Evolutionary conservation across 306 rosid genomes (phyloP), one percentile per base, ranked within the genome.

Genomic region (Casuarina cunninghamiana): DNA sequence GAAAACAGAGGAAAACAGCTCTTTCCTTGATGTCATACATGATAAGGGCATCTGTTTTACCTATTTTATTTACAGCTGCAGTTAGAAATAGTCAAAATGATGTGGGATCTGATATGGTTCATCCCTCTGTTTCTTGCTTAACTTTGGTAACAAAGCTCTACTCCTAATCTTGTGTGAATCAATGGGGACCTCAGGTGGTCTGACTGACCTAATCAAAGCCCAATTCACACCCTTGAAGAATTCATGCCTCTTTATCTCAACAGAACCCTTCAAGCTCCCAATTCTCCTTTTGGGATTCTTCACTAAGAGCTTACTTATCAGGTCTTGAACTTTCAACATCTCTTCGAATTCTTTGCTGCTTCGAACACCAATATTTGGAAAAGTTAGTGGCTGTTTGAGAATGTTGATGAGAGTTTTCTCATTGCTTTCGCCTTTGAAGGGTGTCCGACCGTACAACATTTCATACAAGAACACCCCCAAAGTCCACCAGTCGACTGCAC

Each of bases 401-500:
- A 95, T 95, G 83, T 91, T 95, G 16, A 93, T 61, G 0, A 95
- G 87, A 6, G 97, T 95, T 76, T 89, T 91, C 89, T 91, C 97
- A 39, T 95, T 95, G 80, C 91, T 95, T 49, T 95, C 99, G 6
- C 99, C 99, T 73, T 95, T 95, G 81, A 95, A 95, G 0, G 98
- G 98, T 9, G 98, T 95, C 53, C 80, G 81, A 3, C 97, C 98
- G n/a, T 86, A 92, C 55, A 92, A 21, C 98, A 95, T 89, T 75
- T 95, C 98, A 67, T 91, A 95, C 62, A 95, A 79, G 73, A 95
- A 95, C 37, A 95, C 97, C 11, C 98, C 98, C 16, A 95, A 77
- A 0, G 98, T 95, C 98, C 98, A 95, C 98, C 98, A 95, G 46
- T 95, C 98, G 74, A 95, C 98, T 0, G 93, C 97, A 69, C 98